Evolutionary conservation across 805 yeast species (phyloP), one percentile per base, ranked within the genome.

Genomic region (Phaffomyces opuntiae): DNA sequence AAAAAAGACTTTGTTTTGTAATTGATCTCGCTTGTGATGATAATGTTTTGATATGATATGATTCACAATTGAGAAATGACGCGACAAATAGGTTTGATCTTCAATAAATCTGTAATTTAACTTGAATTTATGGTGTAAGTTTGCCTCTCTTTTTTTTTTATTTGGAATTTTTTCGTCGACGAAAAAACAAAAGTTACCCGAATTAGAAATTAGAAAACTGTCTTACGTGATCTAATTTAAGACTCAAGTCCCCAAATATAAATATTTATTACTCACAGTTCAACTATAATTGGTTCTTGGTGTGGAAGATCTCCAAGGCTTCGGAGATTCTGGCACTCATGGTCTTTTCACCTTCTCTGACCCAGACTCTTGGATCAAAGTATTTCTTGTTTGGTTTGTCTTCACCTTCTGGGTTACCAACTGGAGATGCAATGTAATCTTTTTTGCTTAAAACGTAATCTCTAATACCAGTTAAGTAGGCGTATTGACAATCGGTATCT

Each of bases 331-430:
- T 87, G 59, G 70, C 73, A 57, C 81, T 59, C 97, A 93, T 91
- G 67, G 97, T 89, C 89, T 89, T 89, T 81, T 93, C 99, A 80
- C 99, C 98, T 77, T 91, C 98, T 81, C 98, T 90, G 59, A 93
- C 97, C 99, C 99, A 93, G 73, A 90, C 98, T 83, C 99, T 91
- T 76, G 99, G 99, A 77, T 93, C 99, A 69, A 88, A 93, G 88
- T 75, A 89, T 79, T 93, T 93, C 90, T 93, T 93, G 91, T 93
- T 93, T 77, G 99, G 99, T 80, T 88, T 87, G 75, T 93, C 98
- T 47, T 76, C 91, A 72, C 98, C 99, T 21, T 91, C 96, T 75
- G 99, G 99, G 95, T 93, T 93, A 75, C 99, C 99, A 63, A 93
- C 96, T 73, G 73, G 86, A 48, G 84, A 54, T 75, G 78, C 60